phyloP scores from a whole-genome alignment of 805 yeast species.

The Zygosaccharomyces bisporus region DNA sequence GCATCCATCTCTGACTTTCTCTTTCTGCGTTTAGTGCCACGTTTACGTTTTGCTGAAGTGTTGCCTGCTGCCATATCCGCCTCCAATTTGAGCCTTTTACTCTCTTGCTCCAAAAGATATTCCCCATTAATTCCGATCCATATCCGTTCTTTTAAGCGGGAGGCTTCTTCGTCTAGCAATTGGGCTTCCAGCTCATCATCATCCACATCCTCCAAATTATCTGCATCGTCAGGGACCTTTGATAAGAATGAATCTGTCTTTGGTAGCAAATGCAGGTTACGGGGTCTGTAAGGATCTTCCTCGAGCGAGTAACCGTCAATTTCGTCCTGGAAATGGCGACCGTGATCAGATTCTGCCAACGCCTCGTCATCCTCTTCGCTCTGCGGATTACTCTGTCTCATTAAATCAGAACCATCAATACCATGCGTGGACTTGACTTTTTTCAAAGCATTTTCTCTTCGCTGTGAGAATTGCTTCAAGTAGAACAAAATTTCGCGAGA shows the following conservation, averaged over 20 bases:
- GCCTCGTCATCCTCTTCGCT: slow-evolving; percentile 16
- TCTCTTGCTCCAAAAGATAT: slow-evolving; percentile 78
- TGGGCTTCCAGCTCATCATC: slow-evolving; percentile 71
- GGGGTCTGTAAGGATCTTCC: slow-evolving; percentile 45
- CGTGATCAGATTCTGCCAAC: slow-evolving; percentile 16
- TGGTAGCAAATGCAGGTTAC: slow-evolving; percentile 55
- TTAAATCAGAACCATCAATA: slow-evolving; percentile 30
- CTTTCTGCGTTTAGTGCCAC: slow-evolving; percentile 34
- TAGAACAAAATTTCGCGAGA: slow-evolving; percentile 44
- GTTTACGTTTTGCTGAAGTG: slow-evolving; percentile 48
- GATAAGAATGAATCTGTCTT: slow-evolving; percentile 52
- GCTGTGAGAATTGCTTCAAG: slow-evolving; percentile 32
- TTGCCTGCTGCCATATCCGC: slow-evolving; percentile 87
- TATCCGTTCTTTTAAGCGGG: slow-evolving; percentile 67
- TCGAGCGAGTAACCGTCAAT: slow-evolving; percentile 38
- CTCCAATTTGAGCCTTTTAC: slow-evolving; percentile 74
- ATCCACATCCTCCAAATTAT: slow-evolving; percentile 68
- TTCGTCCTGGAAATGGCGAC: slow-evolving; percentile 29
- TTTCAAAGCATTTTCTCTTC: slow-evolving; percentile 28
- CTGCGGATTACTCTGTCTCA: slow-evolving; percentile 12
- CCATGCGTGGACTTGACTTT: slow-evolving; percentile 33
- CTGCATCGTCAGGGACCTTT: slow-evolving; percentile 56
- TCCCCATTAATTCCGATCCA: slow-evolving; percentile 93
- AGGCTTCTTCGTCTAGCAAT: slow-evolving; percentile 65
- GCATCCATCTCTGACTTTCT: slow-evolving; percentile 21